Evolutionary conservation across 2,329 filamentous ascomycete genomes (phyloP), one percentile per base, ranked within the genome.

Genomic region (Aspergillus flavus): DNA sequence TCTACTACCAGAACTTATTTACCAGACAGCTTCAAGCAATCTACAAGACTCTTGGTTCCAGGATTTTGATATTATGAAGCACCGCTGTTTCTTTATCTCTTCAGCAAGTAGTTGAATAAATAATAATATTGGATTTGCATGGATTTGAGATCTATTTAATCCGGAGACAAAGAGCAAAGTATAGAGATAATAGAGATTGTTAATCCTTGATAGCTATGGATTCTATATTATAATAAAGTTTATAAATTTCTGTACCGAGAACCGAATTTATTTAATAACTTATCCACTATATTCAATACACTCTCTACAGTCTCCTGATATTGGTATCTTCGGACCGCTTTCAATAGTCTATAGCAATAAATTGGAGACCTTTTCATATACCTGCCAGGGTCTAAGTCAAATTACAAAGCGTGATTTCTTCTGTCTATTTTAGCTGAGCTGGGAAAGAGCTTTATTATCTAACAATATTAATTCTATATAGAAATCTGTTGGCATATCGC

Each of bases 81-180:
- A 39, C 14, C 5, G 5, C 5, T 19, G 7, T 64, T 69, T 34
- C 64, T 66, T 34, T 28, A 45, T 30, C 62, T 66, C 30, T 62
- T 69, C 28, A 61, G 64, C 28, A 60, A 66, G 32, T 68, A 64
- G 64, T 4, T 57, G 34, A 63, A 64, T 45, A 62, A 64, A 64
- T 50, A 21, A 60, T 28, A 21, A 64, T 2, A 30, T 61, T 4
- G 34, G 56, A 48, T 65, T 52, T 54, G 41, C 26, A 19, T 61
- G 26, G 58, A 23, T 63, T 23, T 14, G 2, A 34, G 14, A 57
- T 30, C 2, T 39, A 39, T 39, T 39, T 6, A 39, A 39, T 39
- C 14, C 14, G 4, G 14, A 39, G 14, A 39, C 14, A 39, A 39
- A 39, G 36, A 39, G 36, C 14, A 39, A 39, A 6, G 14, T 7